Evolutionary conservation across 2,329 filamentous ascomycete species (phyloP), one percentile per base, ranked within the genome.

Genomic region (Hypocrella siamensis): DNA sequence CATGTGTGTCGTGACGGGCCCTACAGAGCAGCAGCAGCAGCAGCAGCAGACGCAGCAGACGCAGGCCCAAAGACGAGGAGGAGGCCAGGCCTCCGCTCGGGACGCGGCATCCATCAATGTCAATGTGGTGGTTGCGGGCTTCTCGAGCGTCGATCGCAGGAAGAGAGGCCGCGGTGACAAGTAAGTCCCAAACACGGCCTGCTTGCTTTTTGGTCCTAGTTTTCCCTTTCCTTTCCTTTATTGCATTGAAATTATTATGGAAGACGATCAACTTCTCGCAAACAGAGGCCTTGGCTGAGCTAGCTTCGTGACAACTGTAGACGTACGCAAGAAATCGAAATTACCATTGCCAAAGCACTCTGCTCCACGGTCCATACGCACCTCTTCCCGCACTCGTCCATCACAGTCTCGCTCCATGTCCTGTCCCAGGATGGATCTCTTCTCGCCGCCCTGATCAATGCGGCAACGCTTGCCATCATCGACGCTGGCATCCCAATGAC

Each of bases 401-500:
- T 98, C 50, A 70, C 69, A 26, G 69, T 98, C 34, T 77, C 79
- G 17, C 67, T 98, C 2, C 83, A 93, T 52, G 75, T 98, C 22
- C 74, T 98, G 28, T 81, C 79, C 0, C 78, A 92, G 43, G 90
- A 98, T 52, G 90, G 90, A 18, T 86, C 81, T 1, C 67, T 96
- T 3, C 75, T 98, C 15, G 85, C 88, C 1, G 80, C 85, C 0
- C 83, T 88, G 28, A 65, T 96, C 43, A 98, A 98, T 48, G 90
- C 90, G 4, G 73, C 81, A 1, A 93, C 88, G 0, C 71, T 98
- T 10, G 90, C 90, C 0, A 72, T 96, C 16, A 78, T 96, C 39
- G 90, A 98, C 51, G 90, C 90, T 1, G 90, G 90, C 32, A 79
- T 98, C 15, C 90, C 90, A 17, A 94, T 96, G 86, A 75, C 76